phyloP scores from a whole-genome alignment of 345 rosid genomes.

The Eucalyptus globulus region DNA sequence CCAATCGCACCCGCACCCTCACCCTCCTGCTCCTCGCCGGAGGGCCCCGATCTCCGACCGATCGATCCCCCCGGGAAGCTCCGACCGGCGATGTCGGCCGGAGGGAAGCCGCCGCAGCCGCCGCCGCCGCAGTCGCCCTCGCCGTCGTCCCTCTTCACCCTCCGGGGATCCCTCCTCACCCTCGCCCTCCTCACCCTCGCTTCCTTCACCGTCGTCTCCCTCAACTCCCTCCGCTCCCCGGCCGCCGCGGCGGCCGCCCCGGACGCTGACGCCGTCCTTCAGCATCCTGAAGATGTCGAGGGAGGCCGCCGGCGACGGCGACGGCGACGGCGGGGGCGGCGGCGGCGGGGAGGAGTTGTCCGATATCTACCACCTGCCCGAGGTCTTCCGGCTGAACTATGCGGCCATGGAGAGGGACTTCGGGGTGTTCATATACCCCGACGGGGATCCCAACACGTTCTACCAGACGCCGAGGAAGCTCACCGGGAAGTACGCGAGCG shows the following conservation, averaged over 20 bases:
- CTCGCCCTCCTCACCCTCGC: constrained; percentile 62
- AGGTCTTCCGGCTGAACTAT: constrained; percentile 51
- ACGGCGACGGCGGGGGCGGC: not conserved
- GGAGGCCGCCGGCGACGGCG: not conserved
- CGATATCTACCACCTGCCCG: constrained; percentile 61
- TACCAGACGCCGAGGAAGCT: constrained; percentile 91
- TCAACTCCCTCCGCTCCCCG: constrained; percentile 45
- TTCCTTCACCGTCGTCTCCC: constrained; percentile 22
- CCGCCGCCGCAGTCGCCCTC: constrained; percentile 5
- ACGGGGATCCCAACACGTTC: constrained; percentile 85
- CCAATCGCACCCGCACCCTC: not conserved
- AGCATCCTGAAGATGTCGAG: not conserved
- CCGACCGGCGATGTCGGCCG: constrained; percentile 38
- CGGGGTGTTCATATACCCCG: constrained; percentile 84
- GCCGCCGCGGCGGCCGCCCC: not conserved
- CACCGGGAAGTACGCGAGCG: constrained; percentile 95
- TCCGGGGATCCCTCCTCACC: constrained; percentile 50
- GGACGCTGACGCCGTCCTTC: not conserved
- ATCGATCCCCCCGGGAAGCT: not conserved
- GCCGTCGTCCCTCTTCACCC: constrained; percentile 30
- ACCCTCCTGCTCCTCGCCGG: not conserved
- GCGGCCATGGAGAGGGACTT: constrained; percentile 74
- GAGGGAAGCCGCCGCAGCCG: constrained; percentile 17
- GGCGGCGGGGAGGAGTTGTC: constrained; percentile 1
- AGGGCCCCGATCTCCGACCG: not conserved